Evolutionary conservation across 179 eudicot genomes (phyloP).

Genomic region (Camellia oleifera): DNA sequence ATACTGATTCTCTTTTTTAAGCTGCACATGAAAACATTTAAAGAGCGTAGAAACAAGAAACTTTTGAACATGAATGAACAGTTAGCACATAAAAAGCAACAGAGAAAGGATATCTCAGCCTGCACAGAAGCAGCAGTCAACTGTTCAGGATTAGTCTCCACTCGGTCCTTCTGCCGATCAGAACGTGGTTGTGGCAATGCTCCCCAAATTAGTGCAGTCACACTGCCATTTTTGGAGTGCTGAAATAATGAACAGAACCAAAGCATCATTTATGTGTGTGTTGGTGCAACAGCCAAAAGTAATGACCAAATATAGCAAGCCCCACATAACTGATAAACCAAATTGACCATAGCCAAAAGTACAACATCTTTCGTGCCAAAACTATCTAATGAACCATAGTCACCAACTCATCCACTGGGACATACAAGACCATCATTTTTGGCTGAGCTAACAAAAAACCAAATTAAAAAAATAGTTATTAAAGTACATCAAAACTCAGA

Average conservation of each 20-base stretch:
- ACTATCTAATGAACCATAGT: neutral
- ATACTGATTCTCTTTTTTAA: neutral
- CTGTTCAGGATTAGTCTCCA: conserved; percentile 98
- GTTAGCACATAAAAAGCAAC: conserved; percentile 9
- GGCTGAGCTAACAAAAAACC: conserved; percentile 1
- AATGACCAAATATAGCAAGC: neutral
- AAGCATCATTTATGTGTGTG: conserved; percentile 1
- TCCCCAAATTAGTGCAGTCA: conserved; percentile 93
- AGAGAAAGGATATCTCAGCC: conserved; percentile 91
- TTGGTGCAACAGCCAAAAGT: neutral
- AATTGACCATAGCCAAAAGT: neutral
- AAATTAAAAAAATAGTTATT: neutral
- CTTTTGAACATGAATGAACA: neutral
- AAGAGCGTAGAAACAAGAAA: neutral
- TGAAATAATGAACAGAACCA: conserved; percentile 31
- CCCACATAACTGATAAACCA: neutral
- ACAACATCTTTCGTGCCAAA: neutral
- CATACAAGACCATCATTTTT: neutral
- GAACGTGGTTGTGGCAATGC: conserved; percentile 94
- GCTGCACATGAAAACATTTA: conserved; percentile 7
- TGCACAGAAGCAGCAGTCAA: conserved; percentile 92
- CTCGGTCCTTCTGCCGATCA: conserved; percentile 92
- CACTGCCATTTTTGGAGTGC: conserved; percentile 64
- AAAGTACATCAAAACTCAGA: neutral
- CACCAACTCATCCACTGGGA: neutral